A percentile compares a stretch with the other conserved stretches of the same genome.
These are phyloP conservation scores for Chloroidium sp. DNA, from an alignment of 163 green algal genomes.

Conservation along the genomic window DNA sequence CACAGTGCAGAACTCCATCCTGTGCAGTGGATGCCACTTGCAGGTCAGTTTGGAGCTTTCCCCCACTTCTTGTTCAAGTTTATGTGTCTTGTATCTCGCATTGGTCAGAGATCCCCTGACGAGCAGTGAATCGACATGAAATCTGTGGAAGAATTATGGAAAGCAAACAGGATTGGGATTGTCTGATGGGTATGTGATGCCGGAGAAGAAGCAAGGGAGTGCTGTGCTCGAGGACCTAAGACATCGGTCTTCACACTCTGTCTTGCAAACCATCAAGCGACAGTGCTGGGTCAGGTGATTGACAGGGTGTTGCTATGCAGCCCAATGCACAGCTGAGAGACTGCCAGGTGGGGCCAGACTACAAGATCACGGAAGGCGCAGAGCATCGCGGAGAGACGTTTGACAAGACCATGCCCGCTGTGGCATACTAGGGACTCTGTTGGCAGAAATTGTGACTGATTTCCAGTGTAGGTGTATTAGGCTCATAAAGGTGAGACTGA, in stretches of 20 bases:
- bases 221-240: not conserved
- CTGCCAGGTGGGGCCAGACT: constrained; percentile 40
- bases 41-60: constrained; percentile 25
- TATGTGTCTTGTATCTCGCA: too few relatives aligned
- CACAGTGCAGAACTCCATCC: constrained; percentile 73
- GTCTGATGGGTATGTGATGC: too few relatives aligned
- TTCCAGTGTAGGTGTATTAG: too few relatives aligned
- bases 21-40: constrained; percentile 50
- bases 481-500: too few relatives aligned
- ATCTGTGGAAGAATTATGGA: too few relatives aligned
- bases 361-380: constrained; percentile 31
- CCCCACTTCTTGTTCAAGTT: constrained; percentile 11
- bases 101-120: too few relatives aligned
- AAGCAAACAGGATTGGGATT: too few relatives aligned
- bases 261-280: not conserved
- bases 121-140: too few relatives aligned
- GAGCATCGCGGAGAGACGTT: constrained; percentile 57
- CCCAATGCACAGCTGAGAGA: not conserved
- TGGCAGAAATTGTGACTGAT: too few relatives aligned
- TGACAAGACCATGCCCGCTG: constrained; percentile 17
- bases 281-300: not conserved
- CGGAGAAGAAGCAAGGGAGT: too few relatives aligned
- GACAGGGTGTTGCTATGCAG: constrained; percentile 2
- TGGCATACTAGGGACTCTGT: too few relatives aligned
- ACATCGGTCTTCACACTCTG: constrained; percentile 1